These are phyloP conservation scores for Porogramme epimiltina DNA, from an alignment of 1,284 basidiomycete species.

Conservation along the genomic window DNA sequence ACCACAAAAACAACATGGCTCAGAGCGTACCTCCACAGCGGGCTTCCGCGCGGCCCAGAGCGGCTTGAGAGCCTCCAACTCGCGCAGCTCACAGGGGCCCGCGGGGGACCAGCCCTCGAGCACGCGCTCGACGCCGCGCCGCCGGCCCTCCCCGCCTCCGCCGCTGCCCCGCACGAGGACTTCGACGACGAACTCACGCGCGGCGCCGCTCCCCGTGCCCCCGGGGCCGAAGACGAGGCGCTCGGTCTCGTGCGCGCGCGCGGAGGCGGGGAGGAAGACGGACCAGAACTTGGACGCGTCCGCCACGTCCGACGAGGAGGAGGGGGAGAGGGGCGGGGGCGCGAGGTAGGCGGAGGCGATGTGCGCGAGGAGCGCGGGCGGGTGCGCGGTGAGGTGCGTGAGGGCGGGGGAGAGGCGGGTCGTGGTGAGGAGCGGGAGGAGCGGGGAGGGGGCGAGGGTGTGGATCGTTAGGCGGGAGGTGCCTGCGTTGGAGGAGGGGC, in stretches of 20 bases:
- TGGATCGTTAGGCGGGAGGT: slow-evolving; percentile 72
- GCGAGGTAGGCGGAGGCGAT: slow-evolving; percentile 69
- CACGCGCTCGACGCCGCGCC: slow-evolving; percentile 57
- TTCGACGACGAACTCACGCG: slow-evolving; percentile 63
- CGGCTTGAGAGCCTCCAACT: slow-evolving; percentile 48
- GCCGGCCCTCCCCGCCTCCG: slow-evolving; percentile 38
- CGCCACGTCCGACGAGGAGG: background rate
- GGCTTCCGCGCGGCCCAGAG: slow-evolving; percentile 43
- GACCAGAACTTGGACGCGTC: slow-evolving; percentile 71
- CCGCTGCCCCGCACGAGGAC: slow-evolving; percentile 50
- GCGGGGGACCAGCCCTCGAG: slow-evolving; percentile 61
- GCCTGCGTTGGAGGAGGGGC: slow-evolving; percentile 33
- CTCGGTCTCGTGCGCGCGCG: slow-evolving; percentile 61
- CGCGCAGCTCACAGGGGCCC: slow-evolving; percentile 46
- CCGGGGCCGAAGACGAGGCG: slow-evolving; percentile 56
- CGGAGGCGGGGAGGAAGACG: slow-evolving; percentile 67
- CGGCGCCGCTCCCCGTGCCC: slow-evolving; percentile 49
- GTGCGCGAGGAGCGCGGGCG: slow-evolving; percentile 62
- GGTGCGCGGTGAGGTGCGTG: slow-evolving; percentile 66
- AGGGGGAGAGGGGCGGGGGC: slow-evolving; percentile 62
- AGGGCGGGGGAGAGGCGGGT: slow-evolving; percentile 70
- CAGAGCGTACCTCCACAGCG: no score
- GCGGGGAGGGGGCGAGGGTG: slow-evolving; percentile 48
- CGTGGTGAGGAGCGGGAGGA: slow-evolving; percentile 58
- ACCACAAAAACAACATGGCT: no score